Conservation (phyloP, 352 stramenopile genomes). For the Pythium pyrilobum region DNA sequence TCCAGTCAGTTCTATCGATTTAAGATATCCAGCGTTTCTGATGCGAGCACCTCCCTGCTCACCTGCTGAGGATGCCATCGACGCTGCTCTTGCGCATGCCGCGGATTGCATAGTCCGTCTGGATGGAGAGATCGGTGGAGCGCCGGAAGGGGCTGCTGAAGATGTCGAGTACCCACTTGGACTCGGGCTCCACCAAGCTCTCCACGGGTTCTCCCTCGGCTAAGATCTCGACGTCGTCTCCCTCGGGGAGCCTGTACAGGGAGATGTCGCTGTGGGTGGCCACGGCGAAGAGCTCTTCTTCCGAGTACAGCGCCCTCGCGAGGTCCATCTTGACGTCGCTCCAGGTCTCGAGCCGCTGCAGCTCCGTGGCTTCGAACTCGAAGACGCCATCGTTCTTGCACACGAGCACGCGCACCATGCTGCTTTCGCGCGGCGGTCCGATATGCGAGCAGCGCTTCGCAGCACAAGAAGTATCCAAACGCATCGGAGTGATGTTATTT, state of each 20-base stretch:
- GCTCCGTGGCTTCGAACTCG: constrained; percentile 50
- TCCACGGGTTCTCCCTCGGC: constrained; percentile 11
- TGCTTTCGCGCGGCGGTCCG: neutral
- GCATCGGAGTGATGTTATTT: neutral
- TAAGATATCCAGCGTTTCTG: too few relatives aligned
- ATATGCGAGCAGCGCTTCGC: neutral
- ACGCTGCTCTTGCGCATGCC: constrained; percentile 35
- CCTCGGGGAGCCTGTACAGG: constrained; percentile 50
- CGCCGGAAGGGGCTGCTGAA: constrained; percentile 52
- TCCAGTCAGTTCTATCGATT: neutral
- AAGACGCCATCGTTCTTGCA: constrained; percentile 81
- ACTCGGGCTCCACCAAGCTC: constrained; percentile 28
- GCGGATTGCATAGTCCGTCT: constrained; percentile 53
- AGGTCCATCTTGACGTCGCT: constrained; percentile 54
- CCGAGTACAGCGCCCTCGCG: constrained; percentile 54
- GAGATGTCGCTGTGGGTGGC: constrained; percentile 47
- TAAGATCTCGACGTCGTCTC: constrained; percentile 32
- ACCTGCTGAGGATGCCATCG: constrained; percentile 14
- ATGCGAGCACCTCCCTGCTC: too few relatives aligned
- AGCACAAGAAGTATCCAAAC: constrained; percentile 7
- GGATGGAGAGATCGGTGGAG: constrained; percentile 42
- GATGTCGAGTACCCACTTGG: constrained; percentile 77
- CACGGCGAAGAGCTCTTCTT: constrained; percentile 69
- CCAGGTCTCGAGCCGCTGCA: constrained; percentile 22
- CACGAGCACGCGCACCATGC: constrained; percentile 53